Evolutionary conservation across 2,329 filamentous ascomycete genomes (phyloP), one percentile per base, ranked within the genome.

Genomic region (Apiospora saccharicola): DNA sequence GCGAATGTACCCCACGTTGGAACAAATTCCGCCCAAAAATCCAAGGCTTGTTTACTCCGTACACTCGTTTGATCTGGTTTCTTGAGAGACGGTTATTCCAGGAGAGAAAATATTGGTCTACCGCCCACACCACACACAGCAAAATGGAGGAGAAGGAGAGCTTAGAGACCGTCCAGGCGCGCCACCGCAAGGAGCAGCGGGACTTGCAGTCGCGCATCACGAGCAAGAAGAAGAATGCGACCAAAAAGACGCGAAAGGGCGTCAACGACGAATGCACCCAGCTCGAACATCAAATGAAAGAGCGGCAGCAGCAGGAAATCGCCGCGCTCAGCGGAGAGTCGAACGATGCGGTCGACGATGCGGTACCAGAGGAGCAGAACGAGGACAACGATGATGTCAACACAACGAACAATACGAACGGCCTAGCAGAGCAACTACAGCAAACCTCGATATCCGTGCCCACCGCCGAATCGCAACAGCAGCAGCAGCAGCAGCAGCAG

Each of bases 181-280:
- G 92, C 67, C 96, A 99, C 81, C 91, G 94, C 78, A 96, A 94
- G 82, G 96, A 99, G 84, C 91, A 93, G 81, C 92, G 91, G 77
- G 96, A 98, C 74, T 88, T 99, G 37, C 94, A 97, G 81, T 89
- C 90, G 69, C 91, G 92, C 73, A 91, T 97, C 79, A 98, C 94
- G 6, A 95, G 93, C 84, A 98, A 98, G 88, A 99, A 98, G 87
- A 98, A 98, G 86, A 92, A 93, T 77, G 95, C 96, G 22, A 97
- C 93, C 67, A 99, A 98, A 84, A 94, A 91, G 90, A 95, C 88
- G 77, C 90, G 85, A 78, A 94, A 92, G 81, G 91, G 92, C 41
- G 86, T 96, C 79, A 94, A 93, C 53, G 87, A 92, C 70, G 93
- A 96, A 80, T 94, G 94, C 76, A 92, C 92, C 73, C 86, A 89